Base-by-base conservation (phyloP, 805 yeast genomes). In the Schwanniomyces sp. region DNA sequence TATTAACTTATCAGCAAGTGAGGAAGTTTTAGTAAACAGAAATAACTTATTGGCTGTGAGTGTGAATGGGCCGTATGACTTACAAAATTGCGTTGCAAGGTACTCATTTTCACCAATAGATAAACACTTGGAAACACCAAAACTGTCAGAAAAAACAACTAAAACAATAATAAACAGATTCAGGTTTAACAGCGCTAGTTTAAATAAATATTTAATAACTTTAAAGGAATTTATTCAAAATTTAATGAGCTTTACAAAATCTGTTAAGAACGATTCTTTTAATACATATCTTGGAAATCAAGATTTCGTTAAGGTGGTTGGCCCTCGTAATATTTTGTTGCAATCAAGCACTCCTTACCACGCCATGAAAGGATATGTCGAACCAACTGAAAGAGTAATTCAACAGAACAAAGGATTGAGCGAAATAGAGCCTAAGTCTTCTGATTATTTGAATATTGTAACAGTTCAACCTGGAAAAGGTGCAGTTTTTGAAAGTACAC, bases 301-400 rank as follows among this genome's bases (percentile, higher is more conserved):
- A 9, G 68, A 69, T 14, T 82, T 75, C 50, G 72, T 82, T 30
- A 74, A 69, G 32, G 66, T 83, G 4, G 59, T 70, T 10, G 88
- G 88, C 0, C 87, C 87, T 9, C 69, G 85, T 40, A 72, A 71
- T 24, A 48, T 80, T 3, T 59, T 80, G 45, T 55, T 80, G 5
- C 82, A 79, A 50, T 73, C 82, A 4, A 76, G 70, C 28, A 56
- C 71, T 3, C 66, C 58, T 2, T 51, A 47, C 38, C 14, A 14
- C 7, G 14, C 14, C 14, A 6, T 32, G 7, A 54, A 49, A 21
- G 41, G 47, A 26, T 17, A 41, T 5, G 18, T 44, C 14, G 39
- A 39, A 18, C n/a, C 42, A 8, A 9, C n/a, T 29, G 28, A 10
- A 4, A 9, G 8, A 27, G 26, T 36, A 8, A 34, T 29, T 16